Evolutionary conservation across 177 flowering plant genomes (phyloP).

Genomic region (Vitis hybrid): DNA sequence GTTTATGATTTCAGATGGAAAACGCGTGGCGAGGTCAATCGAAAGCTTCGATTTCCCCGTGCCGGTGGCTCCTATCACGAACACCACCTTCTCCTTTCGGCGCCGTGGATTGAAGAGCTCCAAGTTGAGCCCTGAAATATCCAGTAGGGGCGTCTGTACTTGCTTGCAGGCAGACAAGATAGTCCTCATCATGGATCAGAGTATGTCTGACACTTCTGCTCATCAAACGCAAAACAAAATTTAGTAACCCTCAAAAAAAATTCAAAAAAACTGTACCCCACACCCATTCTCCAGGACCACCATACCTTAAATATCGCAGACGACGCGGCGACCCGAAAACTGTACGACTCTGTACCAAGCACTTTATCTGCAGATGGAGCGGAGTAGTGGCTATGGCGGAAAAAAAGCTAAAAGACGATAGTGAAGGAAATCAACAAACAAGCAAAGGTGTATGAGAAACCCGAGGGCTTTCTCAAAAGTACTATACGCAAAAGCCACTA

Average conservation of each 20-base stretch:
- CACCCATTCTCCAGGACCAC: constrained; percentile 10
- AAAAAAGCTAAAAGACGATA: background rate
- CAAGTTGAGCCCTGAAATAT: constrained; percentile 33
- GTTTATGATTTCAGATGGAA: constrained; percentile 64
- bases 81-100: constrained; percentile 58
- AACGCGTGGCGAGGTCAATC: constrained; percentile 66
- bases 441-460: no score
- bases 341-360: background rate
- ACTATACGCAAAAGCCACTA: no score
- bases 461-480: no score
- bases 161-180: constrained; percentile 36
- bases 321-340: constrained; percentile 18
- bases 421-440: background rate
- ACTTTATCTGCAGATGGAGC: constrained; percentile 1
- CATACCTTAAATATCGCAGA: constrained; percentile 12
- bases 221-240: background rate
- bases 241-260: background rate
- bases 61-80: constrained; percentile 85
- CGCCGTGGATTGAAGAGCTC: constrained; percentile 27
- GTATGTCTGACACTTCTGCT: constrained; percentile 1
- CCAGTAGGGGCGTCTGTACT: constrained; percentile 37
- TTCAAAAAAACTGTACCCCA: background rate
- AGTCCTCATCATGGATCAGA: constrained; percentile 30
- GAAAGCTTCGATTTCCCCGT: constrained; percentile 80
- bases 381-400: background rate